A percentile compares a stretch with the other conserved stretches of the same genome.
Evolutionary conservation across 352 stramenopile species (phyloP).

Genomic region (Thraustochytrium sp.): DNA sequence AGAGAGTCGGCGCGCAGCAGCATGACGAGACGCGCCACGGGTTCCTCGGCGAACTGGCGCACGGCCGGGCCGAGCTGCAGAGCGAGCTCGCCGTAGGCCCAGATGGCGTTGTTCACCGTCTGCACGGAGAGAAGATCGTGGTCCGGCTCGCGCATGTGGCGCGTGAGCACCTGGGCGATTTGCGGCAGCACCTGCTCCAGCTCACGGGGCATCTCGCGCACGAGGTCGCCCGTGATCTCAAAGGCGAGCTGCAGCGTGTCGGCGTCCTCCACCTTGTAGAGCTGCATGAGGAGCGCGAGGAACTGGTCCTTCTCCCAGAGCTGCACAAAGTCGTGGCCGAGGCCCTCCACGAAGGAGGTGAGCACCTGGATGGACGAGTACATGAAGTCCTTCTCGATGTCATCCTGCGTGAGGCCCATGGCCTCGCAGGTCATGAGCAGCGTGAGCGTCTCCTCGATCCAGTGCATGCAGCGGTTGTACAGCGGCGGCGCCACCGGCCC

Average conservation of each 20-base stretch:
- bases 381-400: conserved; percentile 36
- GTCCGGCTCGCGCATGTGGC: not conserved
- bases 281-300: not conserved
- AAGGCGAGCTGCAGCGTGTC: not conserved
- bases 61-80: not conserved
- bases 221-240: not conserved
- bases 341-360: not conserved
- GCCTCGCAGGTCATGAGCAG: conserved; percentile 14
- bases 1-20: not conserved
- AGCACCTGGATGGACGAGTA: not conserved
- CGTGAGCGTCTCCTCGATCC: conserved; percentile 18
- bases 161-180: not conserved
- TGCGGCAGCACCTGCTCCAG: not conserved
- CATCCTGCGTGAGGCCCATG: not conserved
- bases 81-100: not conserved
- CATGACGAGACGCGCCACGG: not conserved
- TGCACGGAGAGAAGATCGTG: not conserved
- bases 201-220: not conserved
- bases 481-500: not conserved
- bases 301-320: not conserved
- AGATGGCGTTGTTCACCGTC: not conserved
- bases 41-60: not conserved
- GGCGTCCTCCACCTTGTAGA: conserved; percentile 6
- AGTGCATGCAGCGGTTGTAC: conserved; percentile 3
- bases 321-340: not conserved